A percentile compares a stretch with the other conserved stretches of the same genome.
phyloP scores from a whole-genome alignment of 2,329 filamentous ascomycete species.

The Aspergillus intermedius region DNA sequence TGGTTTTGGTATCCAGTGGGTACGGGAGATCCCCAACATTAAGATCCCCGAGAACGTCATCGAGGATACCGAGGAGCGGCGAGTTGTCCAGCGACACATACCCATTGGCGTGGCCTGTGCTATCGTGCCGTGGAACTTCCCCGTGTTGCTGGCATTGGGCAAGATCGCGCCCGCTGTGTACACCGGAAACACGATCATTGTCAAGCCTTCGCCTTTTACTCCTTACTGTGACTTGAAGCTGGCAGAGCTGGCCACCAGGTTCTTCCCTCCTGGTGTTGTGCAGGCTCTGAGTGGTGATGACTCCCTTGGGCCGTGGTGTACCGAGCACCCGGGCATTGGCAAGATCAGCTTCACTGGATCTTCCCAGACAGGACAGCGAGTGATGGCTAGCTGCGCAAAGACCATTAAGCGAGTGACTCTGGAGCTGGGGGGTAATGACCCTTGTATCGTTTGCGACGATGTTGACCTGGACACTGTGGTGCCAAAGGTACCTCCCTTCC shows the following conservation, averaged over 20 bases:
- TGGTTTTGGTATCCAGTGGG: conserved; percentile 17
- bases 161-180: conserved; percentile 48
- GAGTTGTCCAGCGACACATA: conserved; percentile 29
- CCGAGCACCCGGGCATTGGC: conserved; percentile 48
- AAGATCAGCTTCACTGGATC: conserved; percentile 57
- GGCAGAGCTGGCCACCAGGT: conserved; percentile 43
- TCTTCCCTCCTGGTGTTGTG: conserved; percentile 52
- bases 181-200: conserved; percentile 50
- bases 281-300: conserved; percentile 52
- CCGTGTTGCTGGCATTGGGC: conserved; percentile 37
- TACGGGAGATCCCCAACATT: conserved; percentile 16
- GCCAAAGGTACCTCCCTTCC: conserved; percentile 21
- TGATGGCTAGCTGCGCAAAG: conserved; percentile 45
- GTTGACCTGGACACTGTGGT: conserved; percentile 45
- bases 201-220: conserved; percentile 47
- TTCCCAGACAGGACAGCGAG: conserved; percentile 44
- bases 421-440: conserved; percentile 52
- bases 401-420: conserved; percentile 51
- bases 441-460: conserved; percentile 49
- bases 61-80: conserved; percentile 39
- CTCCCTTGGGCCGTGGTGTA: conserved; percentile 49
- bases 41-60: conserved; percentile 43
- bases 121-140: conserved; percentile 57
- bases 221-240: conserved; percentile 52
- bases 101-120: conserved; percentile 42